Base-by-base conservation (phyloP, 139 green algal genomes). In the Tetradesmus obliquus region DNA sequence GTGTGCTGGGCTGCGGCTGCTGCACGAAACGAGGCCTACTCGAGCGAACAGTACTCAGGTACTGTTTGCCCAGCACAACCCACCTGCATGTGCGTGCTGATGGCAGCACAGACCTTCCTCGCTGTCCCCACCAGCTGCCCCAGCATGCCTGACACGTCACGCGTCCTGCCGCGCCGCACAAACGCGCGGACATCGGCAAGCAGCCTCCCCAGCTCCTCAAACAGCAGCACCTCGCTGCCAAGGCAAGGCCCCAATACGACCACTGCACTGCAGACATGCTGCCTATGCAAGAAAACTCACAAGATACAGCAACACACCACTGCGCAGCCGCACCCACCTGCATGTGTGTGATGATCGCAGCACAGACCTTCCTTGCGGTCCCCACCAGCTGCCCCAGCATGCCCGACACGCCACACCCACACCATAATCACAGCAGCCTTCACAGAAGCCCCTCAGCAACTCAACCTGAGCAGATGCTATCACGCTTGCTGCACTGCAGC, bases 171-270 rank as follows among this genome's bases (percentile, higher is more conserved):
- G 0, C 95, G 91, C 20, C 95, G 91, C 8, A 95, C 95, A 20
- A 93, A 96, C 2, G 97, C 94, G 20, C 94, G 94, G 54, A 98
- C 97, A 55, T 98, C 96, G 0, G 95, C 93, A 87, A 99, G 94
- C 81, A 98, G 91, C 19, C 96, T 87, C 0, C 97, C 96, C 53
- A 99, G 92, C 80, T 97, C 93, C 84, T 98, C 97, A 62, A 98
- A 94, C 20, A 93, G 86, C 32, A 45, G 32, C 32, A 45, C 32
- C 32, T 45, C 32, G 32, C 32, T 45, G 32, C 32, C 32, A 45
- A 45, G 32, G 32, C 32, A 45, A 45, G 32, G 32, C 32, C 32
- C 32, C 32, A 45, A 45, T 45, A 45, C 32, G 32, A 45, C 32
- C 32, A 45, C 32, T 45, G 32, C 32, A 45, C 32, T 45, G 32